Evolutionary conservation across 1,139 yeast species (phyloP).

Genomic region (Taiozyma sp.): DNA sequence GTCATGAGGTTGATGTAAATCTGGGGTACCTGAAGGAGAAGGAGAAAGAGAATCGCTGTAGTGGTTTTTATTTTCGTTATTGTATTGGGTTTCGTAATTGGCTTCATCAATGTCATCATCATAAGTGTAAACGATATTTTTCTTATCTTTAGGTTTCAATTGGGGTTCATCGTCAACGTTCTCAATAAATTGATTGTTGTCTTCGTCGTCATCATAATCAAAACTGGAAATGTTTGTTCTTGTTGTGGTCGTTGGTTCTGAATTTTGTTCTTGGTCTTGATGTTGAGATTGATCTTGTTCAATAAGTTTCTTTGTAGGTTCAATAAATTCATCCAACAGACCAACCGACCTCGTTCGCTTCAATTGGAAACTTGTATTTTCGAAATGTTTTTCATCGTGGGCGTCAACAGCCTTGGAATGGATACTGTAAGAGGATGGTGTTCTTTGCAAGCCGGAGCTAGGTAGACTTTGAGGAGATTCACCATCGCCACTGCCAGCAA

Average conservation of each 20-base stretch:
- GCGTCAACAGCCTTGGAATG: slow-evolving; percentile 66
- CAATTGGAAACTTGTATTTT: slow-evolving; percentile 67
- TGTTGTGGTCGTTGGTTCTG: slow-evolving; percentile 1
- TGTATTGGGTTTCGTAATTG: slow-evolving; percentile 10
- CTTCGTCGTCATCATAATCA: slow-evolving; percentile 13
- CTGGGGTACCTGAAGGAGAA: slow-evolving; percentile 33
- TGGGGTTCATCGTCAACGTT: slow-evolving; percentile 19
- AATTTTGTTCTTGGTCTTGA: neutral
- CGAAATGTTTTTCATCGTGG: slow-evolving; percentile 65
- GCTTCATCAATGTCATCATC: slow-evolving; percentile 15
- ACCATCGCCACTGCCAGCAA: neutral
- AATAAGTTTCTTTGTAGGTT: slow-evolving; percentile 31
- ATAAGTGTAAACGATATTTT: slow-evolving; percentile 16
- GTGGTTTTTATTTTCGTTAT: slow-evolving; percentile 19
- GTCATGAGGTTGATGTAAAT: slow-evolving; percentile 57
- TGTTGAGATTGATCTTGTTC: slow-evolving; percentile 19
- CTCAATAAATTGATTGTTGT: slow-evolving; percentile 21
- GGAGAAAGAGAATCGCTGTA: slow-evolving; percentile 16
- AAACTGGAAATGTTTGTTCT: neutral
- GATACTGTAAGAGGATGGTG: slow-evolving; percentile 23
- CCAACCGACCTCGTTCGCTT: slow-evolving; percentile 87
- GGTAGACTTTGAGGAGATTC: slow-evolving; percentile 4
- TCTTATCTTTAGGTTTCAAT: slow-evolving; percentile 6
- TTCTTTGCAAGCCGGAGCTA: slow-evolving; percentile 3
- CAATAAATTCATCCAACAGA: slow-evolving; percentile 66